A percentile compares a stretch with the other conserved stretches of the same genome.
Conservation (phyloP, 139 green algal genomes). For the Chlorella sp. region DNA sequence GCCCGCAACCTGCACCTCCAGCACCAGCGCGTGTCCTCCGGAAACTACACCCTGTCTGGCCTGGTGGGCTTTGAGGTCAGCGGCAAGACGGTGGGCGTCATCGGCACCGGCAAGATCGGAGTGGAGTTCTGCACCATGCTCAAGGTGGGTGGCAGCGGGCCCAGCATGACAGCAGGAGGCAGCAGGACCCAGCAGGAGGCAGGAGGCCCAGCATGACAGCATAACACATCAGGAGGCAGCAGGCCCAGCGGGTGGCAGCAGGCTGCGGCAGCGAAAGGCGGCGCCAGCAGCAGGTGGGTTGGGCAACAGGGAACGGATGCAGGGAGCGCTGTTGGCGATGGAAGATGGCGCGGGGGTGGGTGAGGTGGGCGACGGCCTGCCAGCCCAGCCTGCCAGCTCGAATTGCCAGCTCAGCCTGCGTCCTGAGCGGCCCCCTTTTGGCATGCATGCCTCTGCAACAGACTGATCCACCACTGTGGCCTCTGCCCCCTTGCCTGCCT, state of each 20-base stretch:
- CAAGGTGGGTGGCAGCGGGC: background rate
- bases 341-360: background rate
- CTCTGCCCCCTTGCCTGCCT: background rate
- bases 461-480: background rate
- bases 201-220: no score
- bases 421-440: no score
- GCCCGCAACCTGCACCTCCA: conserved; percentile 74
- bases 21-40: conserved; percentile 49
- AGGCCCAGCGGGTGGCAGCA: no score
- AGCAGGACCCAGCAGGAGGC: no score
- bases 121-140: conserved; percentile 47
- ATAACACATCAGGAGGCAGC: no score
- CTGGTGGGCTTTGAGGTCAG: conserved; percentile 79
- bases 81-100: conserved; percentile 74
- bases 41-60: conserved; percentile 81
- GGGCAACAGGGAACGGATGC: no score
- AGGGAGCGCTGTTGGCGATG: no score
- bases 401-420: background rate
- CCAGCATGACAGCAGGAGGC: no score
- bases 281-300: no score
- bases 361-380: background rate
- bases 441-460: background rate
- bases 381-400: background rate
- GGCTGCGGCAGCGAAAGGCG: no score
- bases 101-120: conserved; percentile 89